phyloP scores from a whole-genome alignment of 2,329 filamentous ascomycete species.

The Bipolaris sorokiniana region DNA sequence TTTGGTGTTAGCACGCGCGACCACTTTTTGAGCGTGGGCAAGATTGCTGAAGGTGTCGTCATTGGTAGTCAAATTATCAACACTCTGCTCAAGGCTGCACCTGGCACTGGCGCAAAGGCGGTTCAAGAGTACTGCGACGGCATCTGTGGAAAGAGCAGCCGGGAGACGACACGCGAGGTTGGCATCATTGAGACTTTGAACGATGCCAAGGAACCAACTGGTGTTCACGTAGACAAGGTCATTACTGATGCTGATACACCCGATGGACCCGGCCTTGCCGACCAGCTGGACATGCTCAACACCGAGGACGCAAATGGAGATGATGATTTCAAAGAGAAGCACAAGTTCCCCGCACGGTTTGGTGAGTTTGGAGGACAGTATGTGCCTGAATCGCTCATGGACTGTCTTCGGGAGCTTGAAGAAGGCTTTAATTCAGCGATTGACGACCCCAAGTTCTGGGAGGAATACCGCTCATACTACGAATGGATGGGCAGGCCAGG shows the following conservation, averaged over 20 bases:
- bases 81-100: conserved; percentile 71
- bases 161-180: conserved; percentile 67
- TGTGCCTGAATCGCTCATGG: conserved; percentile 96
- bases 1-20: conserved; percentile 96
- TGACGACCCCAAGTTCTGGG: conserved; percentile 92
- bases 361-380: conserved; percentile 98
- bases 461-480: conserved; percentile 94
- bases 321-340: conserved; percentile 41
- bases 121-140: conserved; percentile 88
- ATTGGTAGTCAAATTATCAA: conserved; percentile 96
- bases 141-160: conserved; percentile 64
- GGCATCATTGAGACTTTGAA: conserved; percentile 72
- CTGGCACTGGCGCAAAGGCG: conserved; percentile 70
- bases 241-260: conserved; percentile 64
- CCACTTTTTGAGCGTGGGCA: conserved; percentile 85
- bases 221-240: conserved; percentile 71
- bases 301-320: conserved; percentile 53
- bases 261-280: conserved; percentile 73
- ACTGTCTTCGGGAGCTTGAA: conserved; percentile 90
- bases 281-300: conserved; percentile 84
- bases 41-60: conserved; percentile 90
- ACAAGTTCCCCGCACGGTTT: conserved; percentile 80
- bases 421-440: conserved; percentile 86
- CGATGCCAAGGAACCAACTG: conserved; percentile 65
- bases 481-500: conserved; percentile 96